phyloP scores from a whole-genome alignment of 2,329 filamentous ascomycete genomes.

The Mycosphaerella sp. region DNA sequence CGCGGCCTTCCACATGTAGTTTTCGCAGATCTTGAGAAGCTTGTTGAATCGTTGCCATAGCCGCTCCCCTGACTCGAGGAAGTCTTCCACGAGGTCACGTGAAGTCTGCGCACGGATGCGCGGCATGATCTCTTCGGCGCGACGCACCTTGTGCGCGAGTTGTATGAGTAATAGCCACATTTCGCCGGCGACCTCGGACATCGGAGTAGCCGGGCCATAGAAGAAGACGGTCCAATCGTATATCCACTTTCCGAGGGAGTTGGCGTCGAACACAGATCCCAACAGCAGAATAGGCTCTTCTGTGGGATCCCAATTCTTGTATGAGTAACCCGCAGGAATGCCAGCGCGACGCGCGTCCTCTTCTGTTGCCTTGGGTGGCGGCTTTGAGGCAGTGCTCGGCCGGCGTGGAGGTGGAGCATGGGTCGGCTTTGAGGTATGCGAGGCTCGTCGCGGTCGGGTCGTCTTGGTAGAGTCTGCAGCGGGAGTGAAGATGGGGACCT shows the following conservation, averaged over 20 bases:
- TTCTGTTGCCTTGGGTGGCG: constrained; percentile 50
- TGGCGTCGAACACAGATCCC: constrained; percentile 93
- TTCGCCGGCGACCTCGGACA: constrained; percentile 87
- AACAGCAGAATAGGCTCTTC: constrained; percentile 92
- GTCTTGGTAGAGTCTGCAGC: constrained; percentile 34
- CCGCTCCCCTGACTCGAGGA: constrained; percentile 80
- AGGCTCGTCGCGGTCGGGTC: constrained; percentile 34
- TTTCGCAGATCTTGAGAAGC: constrained; percentile 84
- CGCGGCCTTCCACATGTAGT: constrained; percentile 87
- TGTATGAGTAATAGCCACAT: constrained; percentile 94
- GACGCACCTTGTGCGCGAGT: constrained; percentile 87
- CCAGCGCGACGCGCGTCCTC: constrained; percentile 58
- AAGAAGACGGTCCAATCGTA: constrained; percentile 98
- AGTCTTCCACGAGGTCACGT: constrained; percentile 78
- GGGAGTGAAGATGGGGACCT: constrained; percentile 43
- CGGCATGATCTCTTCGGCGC: constrained; percentile 69
- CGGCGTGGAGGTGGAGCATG: constrained; percentile 43
- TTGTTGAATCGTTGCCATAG: constrained; percentile 78
- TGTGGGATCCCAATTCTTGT: constrained; percentile 96
- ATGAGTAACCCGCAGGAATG: constrained; percentile 84
- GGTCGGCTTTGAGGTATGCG: constrained; percentile 50
- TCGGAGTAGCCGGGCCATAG: constrained; percentile 72
- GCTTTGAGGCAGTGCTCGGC: constrained; percentile 36
- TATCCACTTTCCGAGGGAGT: constrained; percentile 97
- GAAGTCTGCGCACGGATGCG: constrained; percentile 68